These are phyloP conservation scores for Rutstroemia sydowiana DNA, from an alignment of 2,329 filamentous ascomycete genomes.

Conservation along the genomic window DNA sequence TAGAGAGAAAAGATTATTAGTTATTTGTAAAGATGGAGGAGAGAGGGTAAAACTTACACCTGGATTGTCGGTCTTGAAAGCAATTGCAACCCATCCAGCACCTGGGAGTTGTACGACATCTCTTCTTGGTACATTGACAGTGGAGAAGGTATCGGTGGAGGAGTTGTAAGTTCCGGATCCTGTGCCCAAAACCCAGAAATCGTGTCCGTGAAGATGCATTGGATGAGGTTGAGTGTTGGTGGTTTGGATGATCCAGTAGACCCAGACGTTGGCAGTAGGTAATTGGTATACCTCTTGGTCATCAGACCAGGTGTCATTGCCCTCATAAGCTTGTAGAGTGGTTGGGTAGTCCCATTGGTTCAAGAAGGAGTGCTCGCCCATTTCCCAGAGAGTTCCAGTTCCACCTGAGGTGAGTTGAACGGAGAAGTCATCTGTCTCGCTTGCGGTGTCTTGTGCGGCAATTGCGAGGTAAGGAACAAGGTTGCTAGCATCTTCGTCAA, in stretches of 20 bases:
- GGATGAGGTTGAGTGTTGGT: slow-evolving; percentile 18
- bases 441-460: slow-evolving; percentile 9
- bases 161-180: slow-evolving; percentile 33
- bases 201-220: slow-evolving; percentile 45
- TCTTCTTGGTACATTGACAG: slow-evolving; percentile 42
- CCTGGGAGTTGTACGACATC: slow-evolving; percentile 42
- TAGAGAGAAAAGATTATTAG: neutral
- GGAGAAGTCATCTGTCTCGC: slow-evolving; percentile 8
- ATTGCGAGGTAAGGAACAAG: slow-evolving; percentile 23
- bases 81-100: slow-evolving; percentile 28
- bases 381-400: slow-evolving; percentile 34
- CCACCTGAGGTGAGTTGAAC: slow-evolving; percentile 14
- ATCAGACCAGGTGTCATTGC: slow-evolving; percentile 21
- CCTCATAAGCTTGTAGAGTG: slow-evolving; percentile 26
- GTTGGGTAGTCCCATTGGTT: slow-evolving; percentile 43
- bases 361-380: slow-evolving; percentile 40
- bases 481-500: slow-evolving; percentile 23
- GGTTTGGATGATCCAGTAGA: slow-evolving; percentile 26
- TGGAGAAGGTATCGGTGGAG: slow-evolving; percentile 25
- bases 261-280: slow-evolving; percentile 23
- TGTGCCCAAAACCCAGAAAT: slow-evolving; percentile 42
- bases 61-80: slow-evolving; percentile 29
- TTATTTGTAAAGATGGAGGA: neutral
- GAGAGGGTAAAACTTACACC: slow-evolving; percentile 10
- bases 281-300: slow-evolving; percentile 21